Evolutionary conservation across 352 stramenopile species (phyloP), one percentile per base, ranked within the genome.

Genomic region (Pythium utonaiense): DNA sequence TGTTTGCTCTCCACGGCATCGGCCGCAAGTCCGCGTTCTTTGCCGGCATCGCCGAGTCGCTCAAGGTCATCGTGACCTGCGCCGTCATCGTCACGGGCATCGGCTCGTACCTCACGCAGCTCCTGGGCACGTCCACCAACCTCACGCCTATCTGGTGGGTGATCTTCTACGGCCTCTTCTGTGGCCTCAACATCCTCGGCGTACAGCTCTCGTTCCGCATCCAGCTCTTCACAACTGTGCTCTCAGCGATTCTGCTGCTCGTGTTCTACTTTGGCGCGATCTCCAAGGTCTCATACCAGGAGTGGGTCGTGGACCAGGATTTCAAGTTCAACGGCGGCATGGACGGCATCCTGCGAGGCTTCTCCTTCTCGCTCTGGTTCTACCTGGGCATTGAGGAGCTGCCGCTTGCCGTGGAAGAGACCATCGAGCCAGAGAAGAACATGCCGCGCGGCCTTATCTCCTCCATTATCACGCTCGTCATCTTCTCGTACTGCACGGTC

Each of bases 311-410:
- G 0, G 41, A 73, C 16, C 74, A 79, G 36, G 58, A 84, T 48
- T 85, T 70, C 70, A 42, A 87, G 60, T 90, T 67, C 53, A 64
- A 75, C 67, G 38, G 74, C 16, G 67, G 52, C 33, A 69, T 63
- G 44, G 70, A 69, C 13, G 76, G 74, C 52, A 71, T 77, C 30
- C 50, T 90, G 28, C 65, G 77, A 17, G 80, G 74, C 19, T 74
- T 87, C 28, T 86, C 78, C 8, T 88, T 88, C 55, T 59, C 68
- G 6, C 58, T 90, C 31, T 90, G 80, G 77, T 90, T 88, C 57
- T 90, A 87, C 76, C 68, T 88, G 8, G 80, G 78, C 36, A 91
- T 89, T 30, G 80, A 91, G 62, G 78, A 91, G 52, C 67, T 91
- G 1, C 81, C 81, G 0, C 81, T 91, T 30, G 78, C 81, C 3